phyloP scores from a whole-genome alignment of 495 filamentous ascomycete species.

The Hypoxylon intermedium region DNA sequence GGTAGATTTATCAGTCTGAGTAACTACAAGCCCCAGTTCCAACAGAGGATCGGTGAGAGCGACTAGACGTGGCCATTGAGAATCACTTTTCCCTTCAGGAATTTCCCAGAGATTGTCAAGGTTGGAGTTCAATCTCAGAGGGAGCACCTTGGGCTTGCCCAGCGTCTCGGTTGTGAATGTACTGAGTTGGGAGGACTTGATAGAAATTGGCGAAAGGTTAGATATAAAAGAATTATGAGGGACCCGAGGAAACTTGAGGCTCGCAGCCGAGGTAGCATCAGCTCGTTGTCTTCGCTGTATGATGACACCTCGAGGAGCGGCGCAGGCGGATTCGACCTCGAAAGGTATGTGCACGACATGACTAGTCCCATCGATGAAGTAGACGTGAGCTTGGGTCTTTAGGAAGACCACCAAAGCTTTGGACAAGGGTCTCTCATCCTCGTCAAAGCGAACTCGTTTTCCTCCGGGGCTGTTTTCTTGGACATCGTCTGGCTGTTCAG shows the following conservation, averaged over 20 bases:
- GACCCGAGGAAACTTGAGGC: slow-evolving; percentile 60
- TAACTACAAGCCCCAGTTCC: slow-evolving; percentile 84
- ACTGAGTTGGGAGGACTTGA: slow-evolving; percentile 52
- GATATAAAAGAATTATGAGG: slow-evolving; percentile 86
- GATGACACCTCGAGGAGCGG: slow-evolving; percentile 80
- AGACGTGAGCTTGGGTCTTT: slow-evolving; percentile 91
- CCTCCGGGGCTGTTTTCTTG: slow-evolving; percentile 10
- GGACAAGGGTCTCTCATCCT: slow-evolving; percentile 47
- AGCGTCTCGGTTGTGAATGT: slow-evolving; percentile 61
- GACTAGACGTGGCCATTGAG: slow-evolving; percentile 78
- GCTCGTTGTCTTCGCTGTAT: slow-evolving; percentile 74
- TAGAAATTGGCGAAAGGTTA: slow-evolving; percentile 57
- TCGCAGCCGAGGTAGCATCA: slow-evolving; percentile 48
- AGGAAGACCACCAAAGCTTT: slow-evolving; percentile 88
- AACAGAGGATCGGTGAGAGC: slow-evolving; percentile 86
- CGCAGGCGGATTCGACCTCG: slow-evolving; percentile 85
- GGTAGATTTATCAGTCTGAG: slow-evolving; percentile 46
- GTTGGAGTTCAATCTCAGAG: slow-evolving; percentile 51
- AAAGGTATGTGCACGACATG: slow-evolving; percentile 94
- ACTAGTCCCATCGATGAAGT: slow-evolving; percentile 85
- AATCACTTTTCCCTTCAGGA: slow-evolving; percentile 53
- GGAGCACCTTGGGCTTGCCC: slow-evolving; percentile 57
- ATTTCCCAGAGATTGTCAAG: slow-evolving; percentile 59
- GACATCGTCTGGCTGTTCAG: slow-evolving; percentile 49
- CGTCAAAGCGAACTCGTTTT: slow-evolving; percentile 15